phyloP scores from a whole-genome alignment of 805 yeast genomes.

The Metschnikowia arizonensis region DNA sequence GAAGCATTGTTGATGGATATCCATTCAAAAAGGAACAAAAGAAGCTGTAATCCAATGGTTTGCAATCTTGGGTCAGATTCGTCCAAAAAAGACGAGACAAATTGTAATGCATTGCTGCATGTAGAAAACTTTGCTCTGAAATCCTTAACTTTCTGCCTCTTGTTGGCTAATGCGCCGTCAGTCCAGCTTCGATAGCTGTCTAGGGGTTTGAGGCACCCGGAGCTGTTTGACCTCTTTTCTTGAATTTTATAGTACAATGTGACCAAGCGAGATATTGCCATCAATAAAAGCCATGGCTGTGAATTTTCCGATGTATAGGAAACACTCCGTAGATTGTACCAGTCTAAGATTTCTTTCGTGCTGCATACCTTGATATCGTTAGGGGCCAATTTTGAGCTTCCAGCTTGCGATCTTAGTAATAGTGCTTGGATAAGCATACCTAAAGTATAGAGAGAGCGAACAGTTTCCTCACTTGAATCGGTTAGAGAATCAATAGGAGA shows the following conservation, averaged over 20 bases:
- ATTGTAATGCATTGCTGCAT: slow-evolving; percentile 18
- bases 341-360: slow-evolving; percentile 4
- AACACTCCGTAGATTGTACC: slow-evolving; percentile 27
- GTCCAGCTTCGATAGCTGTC: neutral
- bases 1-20: neutral
- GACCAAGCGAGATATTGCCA: slow-evolving; percentile 34
- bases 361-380: slow-evolving; percentile 15
- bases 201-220: too few relatives aligned
- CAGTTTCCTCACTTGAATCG: neutral
- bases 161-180: slow-evolving; percentile 9
- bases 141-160: slow-evolving; percentile 26
- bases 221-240: neutral
- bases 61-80: slow-evolving; percentile 15
- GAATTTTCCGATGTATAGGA: slow-evolving; percentile 18
- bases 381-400: slow-evolving; percentile 11
- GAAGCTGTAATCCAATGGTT: slow-evolving; percentile 26
- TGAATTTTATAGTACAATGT: slow-evolving; percentile 28
- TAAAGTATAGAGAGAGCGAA: slow-evolving; percentile 17
- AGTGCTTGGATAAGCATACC: slow-evolving; percentile 24
- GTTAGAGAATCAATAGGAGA: neutral
- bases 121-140: slow-evolving; percentile 3
- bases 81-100: slow-evolving; percentile 25
- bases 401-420: slow-evolving; percentile 15
- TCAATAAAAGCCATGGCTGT: slow-evolving; percentile 40
- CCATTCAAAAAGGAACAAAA: slow-evolving; percentile 20